Conservation (phyloP, 768 basidiomycete species). For the Gymnopilus dilepis region DNA sequence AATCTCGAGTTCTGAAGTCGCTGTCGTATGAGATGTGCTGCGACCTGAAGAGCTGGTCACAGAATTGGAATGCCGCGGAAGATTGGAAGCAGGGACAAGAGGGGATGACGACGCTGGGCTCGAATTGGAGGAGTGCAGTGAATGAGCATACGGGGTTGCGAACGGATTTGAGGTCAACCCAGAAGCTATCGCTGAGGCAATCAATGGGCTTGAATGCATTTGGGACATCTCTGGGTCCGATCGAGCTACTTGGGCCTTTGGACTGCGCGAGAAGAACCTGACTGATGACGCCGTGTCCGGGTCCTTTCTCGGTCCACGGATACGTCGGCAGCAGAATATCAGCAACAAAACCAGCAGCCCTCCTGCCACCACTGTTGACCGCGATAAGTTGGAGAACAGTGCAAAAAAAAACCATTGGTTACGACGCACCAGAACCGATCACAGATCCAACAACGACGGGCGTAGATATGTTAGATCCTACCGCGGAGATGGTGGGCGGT, state of each 20-base stretch:
- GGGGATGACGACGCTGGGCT: conserved; percentile 18
- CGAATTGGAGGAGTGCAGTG: neutral
- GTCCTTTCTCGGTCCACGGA: conserved; percentile 26
- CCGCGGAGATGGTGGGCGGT: neutral
- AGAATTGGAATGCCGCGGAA: conserved; percentile 14
- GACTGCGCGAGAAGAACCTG: conserved; percentile 16
- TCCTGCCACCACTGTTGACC: conserved; percentile 27
- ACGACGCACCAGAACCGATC: conserved; percentile 23
- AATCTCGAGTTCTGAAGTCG: conserved; percentile 16
- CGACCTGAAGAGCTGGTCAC: conserved; percentile 21
- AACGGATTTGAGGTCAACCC: conserved; percentile 18
- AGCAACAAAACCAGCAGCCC: conserved; percentile 26
- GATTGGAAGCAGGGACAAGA: conserved; percentile 17
- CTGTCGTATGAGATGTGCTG: conserved; percentile 20
- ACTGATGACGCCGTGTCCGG: conserved; percentile 23
- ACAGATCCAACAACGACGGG: conserved; percentile 22
- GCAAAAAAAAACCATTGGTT: too few species aligned
- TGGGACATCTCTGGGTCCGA: conserved; percentile 25
- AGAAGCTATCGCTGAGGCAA: conserved; percentile 20
- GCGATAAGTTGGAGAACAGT: too few species aligned
- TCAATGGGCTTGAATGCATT: conserved; percentile 25
- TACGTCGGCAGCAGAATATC: conserved; percentile 22
- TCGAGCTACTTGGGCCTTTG: conserved; percentile 1
- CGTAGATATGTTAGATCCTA: conserved; percentile 12
- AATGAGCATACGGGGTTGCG: conserved; percentile 10